These are phyloP conservation scores for Calocybe cyanea DNA, from an alignment of 768 basidiomycete genomes.

Conservation along the genomic window DNA sequence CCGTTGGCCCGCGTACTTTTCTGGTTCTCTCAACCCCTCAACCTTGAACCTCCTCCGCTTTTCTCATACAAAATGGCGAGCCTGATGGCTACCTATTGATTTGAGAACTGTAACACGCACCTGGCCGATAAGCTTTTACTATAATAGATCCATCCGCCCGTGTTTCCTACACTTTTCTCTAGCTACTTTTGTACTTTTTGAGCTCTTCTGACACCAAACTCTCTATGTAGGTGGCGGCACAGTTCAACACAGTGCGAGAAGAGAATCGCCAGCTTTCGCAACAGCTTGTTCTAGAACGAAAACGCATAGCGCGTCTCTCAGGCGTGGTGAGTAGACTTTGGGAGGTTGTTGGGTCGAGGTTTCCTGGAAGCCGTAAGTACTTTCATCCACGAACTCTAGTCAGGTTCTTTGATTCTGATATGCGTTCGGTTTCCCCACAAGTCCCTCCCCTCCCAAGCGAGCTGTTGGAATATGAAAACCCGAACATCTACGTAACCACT, in stretches of 20 bases:
- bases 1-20: neutral
- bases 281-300: constrained; percentile 49
- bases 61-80: too few species aligned
- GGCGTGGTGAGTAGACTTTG: constrained; percentile 56
- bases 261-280: constrained; percentile 67
- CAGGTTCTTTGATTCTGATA: too few species aligned
- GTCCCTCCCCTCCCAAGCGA: constrained; percentile 49
- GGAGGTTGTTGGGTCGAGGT: constrained; percentile 56
- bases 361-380: constrained; percentile 51
- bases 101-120: too few species aligned
- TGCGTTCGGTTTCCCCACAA: constrained; percentile 11
- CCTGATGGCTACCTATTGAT: too few species aligned
- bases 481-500: constrained; percentile 73
- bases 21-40: too few species aligned
- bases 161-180: too few species aligned
- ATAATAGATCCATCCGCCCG: too few species aligned
- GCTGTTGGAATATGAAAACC: constrained; percentile 53
- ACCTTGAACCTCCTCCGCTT: too few species aligned
- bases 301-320: constrained; percentile 59
- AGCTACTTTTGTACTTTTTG: too few species aligned
- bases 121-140: too few species aligned
- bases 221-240: constrained; percentile 44
- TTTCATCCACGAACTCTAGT: constrained; percentile 2
- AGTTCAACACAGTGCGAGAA: constrained; percentile 66
- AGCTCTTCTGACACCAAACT: too few species aligned